Evolutionary conservation across 805 yeast genomes (phyloP).

Genomic region (Ascoidea tarda): DNA sequence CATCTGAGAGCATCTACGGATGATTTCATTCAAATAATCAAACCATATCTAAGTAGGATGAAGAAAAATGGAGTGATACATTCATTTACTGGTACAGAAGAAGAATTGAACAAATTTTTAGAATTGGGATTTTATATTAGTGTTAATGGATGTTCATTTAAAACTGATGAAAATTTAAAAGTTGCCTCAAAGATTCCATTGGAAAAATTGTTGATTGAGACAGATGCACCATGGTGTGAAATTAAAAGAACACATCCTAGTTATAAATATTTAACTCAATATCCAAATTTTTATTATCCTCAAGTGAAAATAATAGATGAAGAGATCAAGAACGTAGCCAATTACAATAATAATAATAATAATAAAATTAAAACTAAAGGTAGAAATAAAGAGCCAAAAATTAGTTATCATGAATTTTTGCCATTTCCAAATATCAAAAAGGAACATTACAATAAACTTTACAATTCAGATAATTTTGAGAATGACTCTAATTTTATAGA

Average conservation of each 20-base stretch:
- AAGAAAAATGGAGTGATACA: slow-evolving; percentile 62
- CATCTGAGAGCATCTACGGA: slow-evolving; percentile 82
- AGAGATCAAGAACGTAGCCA: not conserved
- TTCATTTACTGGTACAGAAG: slow-evolving; percentile 76
- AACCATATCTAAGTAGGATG: slow-evolving; percentile 35
- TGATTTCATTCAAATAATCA: slow-evolving; percentile 56
- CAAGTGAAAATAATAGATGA: slow-evolving; percentile 10
- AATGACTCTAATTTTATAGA: slow-evolving; percentile 20
- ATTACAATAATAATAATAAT: not conserved
- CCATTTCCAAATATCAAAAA: slow-evolving; percentile 57
- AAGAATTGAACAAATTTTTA: slow-evolving; percentile 46
- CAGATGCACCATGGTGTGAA: slow-evolving; percentile 99
- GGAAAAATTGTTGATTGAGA: slow-evolving; percentile 64
- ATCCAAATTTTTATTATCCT: slow-evolving; percentile 45
- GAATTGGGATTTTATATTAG: slow-evolving; percentile 58
- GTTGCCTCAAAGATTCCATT: slow-evolving; percentile 60
- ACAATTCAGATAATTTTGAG: slow-evolving; percentile 14
- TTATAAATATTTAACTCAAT: slow-evolving; percentile 35
- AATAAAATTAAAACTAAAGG: not conserved
- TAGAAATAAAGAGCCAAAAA: slow-evolving; percentile 12
- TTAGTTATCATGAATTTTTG: slow-evolving; percentile 30
- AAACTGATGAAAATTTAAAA: slow-evolving; percentile 56
- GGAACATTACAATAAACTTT: slow-evolving; percentile 32
- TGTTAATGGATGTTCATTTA: slow-evolving; percentile 86
- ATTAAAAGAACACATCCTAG: slow-evolving; percentile 74